phyloP scores from a whole-genome alignment of 2,329 filamentous ascomycete genomes.

The Colletotrichum orbiculare region DNA sequence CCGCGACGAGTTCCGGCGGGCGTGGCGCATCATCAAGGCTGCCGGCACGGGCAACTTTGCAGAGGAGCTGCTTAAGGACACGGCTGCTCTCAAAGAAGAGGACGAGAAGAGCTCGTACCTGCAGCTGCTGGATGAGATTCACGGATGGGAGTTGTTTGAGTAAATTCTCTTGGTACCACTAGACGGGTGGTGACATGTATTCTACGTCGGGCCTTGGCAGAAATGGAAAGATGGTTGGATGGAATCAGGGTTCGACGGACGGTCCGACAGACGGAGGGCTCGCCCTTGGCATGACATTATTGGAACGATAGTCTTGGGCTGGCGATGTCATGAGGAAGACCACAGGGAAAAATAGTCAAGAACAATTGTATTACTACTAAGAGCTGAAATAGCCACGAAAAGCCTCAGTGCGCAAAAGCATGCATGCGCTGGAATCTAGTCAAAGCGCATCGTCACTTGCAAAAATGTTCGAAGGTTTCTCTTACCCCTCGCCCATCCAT shows the following conservation, averaged over 20 bases:
- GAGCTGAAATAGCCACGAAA: too few relatives aligned
- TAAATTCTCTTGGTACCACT: neutral
- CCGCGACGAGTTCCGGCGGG: conserved; percentile 84
- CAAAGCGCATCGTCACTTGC: neutral
- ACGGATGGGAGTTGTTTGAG: conserved; percentile 44
- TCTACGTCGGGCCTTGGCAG: too few relatives aligned
- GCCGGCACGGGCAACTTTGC: conserved; percentile 54
- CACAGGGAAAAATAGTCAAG: neutral
- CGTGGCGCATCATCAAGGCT: conserved; percentile 75
- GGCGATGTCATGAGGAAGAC: conserved; percentile 23
- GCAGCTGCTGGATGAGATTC: conserved; percentile 53
- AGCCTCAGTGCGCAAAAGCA: neutral
- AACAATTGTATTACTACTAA: conserved; percentile 23
- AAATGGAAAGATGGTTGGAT: too few relatives aligned
- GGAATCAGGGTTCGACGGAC: too few relatives aligned
- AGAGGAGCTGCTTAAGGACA: conserved; percentile 66
- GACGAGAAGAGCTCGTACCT: conserved; percentile 49
- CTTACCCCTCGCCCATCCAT: conserved; percentile 53
- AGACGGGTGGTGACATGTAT: too few relatives aligned
- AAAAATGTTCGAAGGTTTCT: conserved; percentile 52
- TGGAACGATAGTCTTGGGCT: neutral
- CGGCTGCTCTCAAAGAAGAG: conserved; percentile 49
- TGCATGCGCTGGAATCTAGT: neutral
- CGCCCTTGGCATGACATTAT: too few relatives aligned
- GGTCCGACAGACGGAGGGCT: too few relatives aligned